Evolutionary conservation across 495 filamentous ascomycete genomes (phyloP), one percentile per base, ranked within the genome.

Genomic region (Echria macrotheca): DNA sequence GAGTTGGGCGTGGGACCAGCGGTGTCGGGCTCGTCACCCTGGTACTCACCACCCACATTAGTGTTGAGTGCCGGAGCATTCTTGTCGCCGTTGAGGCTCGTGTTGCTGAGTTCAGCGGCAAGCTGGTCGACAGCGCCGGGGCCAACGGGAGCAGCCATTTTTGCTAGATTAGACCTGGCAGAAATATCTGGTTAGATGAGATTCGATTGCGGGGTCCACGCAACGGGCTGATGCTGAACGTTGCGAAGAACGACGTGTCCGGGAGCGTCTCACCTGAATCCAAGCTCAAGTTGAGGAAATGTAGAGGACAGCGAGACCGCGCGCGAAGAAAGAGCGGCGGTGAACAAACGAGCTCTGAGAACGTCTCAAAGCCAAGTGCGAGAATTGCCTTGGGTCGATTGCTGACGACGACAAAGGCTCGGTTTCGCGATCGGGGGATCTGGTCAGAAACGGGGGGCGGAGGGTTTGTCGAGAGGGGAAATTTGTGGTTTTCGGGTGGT

Each of bases 1-100:
- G 89, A 85, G 69, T 80, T 81, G 52, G 87, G 84, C 52, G 86
- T 87, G 41, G 81, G 75, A 38, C 75, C 73, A 60, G 81, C 76
- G 49, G 73, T 75, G 64, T 78, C 78, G 50, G 68, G 62, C 52
- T 81, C 81, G 33, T 78, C 71, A 47, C 65, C 66, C 44, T 70
- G 69, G 49, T 65, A 64, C 55, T 79, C 72, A 56, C 65, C 53
- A 49, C 48, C 56, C 49, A 87, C 75, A 59, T 77, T 80, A 64
- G 84, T 88, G 67, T 88, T 82, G 68, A 87, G 73, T 59, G 77
- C 71, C 52, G 81, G 77, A 29, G 75, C 62, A 65, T 81, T 83
- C 57, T 80, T 76, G 55, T 78, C 78, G 46, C 74, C 72, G 50
- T 83, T 82, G 61, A 77, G 73, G 57, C 73, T 76, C 61, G 79